phyloP scores from a whole-genome alignment of 2,329 filamentous ascomycete genomes.

The Truncatella angustata region DNA sequence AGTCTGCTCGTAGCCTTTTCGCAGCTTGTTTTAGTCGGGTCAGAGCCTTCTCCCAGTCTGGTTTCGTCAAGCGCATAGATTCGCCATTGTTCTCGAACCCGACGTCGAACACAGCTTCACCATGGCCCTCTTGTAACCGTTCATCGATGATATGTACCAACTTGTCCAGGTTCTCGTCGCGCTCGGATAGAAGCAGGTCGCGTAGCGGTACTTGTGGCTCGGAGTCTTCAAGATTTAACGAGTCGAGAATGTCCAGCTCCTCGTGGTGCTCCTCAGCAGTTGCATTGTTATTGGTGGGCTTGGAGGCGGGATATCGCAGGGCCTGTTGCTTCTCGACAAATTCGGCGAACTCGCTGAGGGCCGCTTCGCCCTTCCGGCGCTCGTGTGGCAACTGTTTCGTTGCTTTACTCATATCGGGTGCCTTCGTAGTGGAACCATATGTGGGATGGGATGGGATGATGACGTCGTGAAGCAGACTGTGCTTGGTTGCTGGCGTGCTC shows the following conservation, averaged over 20 bases:
- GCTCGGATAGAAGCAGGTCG: constrained; percentile 67
- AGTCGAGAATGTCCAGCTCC: constrained; percentile 84
- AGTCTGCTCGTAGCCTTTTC: constrained; percentile 66
- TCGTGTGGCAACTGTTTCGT: constrained; percentile 69
- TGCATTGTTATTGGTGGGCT: constrained; percentile 20
- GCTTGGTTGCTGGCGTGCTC: background rate
- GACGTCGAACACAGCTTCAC: constrained; percentile 88
- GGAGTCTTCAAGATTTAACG: constrained; percentile 69
- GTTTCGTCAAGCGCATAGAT: constrained; percentile 70
- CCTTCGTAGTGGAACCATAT: background rate
- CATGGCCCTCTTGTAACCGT: constrained; percentile 78
- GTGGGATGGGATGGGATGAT: background rate
- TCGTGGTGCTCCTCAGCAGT: constrained; percentile 79
- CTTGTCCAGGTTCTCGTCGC: constrained; percentile 59
- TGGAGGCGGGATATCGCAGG: constrained; percentile 56
- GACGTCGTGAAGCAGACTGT: background rate
- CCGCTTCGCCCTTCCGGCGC: constrained; percentile 83
- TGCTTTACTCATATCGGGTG: constrained; percentile 4
- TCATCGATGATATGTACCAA: constrained; percentile 65
- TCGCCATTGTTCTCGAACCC: constrained; percentile 90
- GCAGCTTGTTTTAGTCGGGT: constrained; percentile 65
- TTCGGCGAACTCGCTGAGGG: constrained; percentile 93
- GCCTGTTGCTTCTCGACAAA: constrained; percentile 95
- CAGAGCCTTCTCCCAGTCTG: constrained; percentile 74
- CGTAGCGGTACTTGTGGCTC: constrained; percentile 68